Percentiles rank a stretch among this genome's conserved stretches.
phyloP scores from a whole-genome alignment of 1,284 basidiomycete genomes.

The Papiliotrema fonsecae region DNA sequence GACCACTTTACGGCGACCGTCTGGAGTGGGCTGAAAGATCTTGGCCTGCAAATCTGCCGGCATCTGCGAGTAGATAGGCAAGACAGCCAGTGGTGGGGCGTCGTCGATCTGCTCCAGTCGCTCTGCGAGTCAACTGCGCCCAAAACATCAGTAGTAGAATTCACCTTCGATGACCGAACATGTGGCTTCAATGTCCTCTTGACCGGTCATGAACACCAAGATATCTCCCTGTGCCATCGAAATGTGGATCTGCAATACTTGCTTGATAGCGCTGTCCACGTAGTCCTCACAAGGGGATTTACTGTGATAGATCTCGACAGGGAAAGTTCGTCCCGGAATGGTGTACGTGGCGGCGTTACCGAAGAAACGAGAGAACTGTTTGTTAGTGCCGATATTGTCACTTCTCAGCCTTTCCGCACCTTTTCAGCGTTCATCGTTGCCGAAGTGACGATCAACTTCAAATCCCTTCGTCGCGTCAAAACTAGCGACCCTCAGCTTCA shows the following conservation, averaged over 20 bases:
- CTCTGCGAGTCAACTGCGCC: slow-evolving; percentile 58
- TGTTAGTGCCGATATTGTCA: neutral
- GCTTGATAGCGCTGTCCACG: slow-evolving; percentile 95
- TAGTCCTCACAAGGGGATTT: slow-evolving; percentile 99
- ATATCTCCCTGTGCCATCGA: slow-evolving; percentile 93
- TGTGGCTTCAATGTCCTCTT: slow-evolving; percentile 96
- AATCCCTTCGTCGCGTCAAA: slow-evolving; percentile 79
- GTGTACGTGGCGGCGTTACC: slow-evolving; percentile 93
- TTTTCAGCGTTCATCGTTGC: slow-evolving; percentile 99
- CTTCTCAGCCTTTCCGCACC: slow-evolving; percentile 49
- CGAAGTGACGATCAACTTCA: slow-evolving; percentile 95
- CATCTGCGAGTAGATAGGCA: slow-evolving; percentile 99
- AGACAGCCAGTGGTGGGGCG: slow-evolving; percentile 73
- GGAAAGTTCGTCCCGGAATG: slow-evolving; percentile 97
- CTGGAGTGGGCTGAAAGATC: slow-evolving; percentile 91
- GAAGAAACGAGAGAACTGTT: slow-evolving; percentile 86
- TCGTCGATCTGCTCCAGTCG: slow-evolving; percentile 87
- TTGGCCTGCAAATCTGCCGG: slow-evolving; percentile 97
- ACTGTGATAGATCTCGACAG: slow-evolving; percentile 91
- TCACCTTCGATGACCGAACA: slow-evolving; percentile 82
- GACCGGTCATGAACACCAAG: slow-evolving; percentile 98
- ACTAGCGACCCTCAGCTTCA: slow-evolving; percentile 53
- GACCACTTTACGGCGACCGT: slow-evolving; percentile 92
- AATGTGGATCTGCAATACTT: slow-evolving; percentile 92
- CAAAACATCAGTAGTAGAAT: slow-evolving; percentile 17